A percentile compares a stretch with the other conserved stretches of the same genome.
These are phyloP conservation scores for Oenanthe sinensis DNA, from an alignment of 129 eudicot species.

Conservation along the genomic window DNA sequence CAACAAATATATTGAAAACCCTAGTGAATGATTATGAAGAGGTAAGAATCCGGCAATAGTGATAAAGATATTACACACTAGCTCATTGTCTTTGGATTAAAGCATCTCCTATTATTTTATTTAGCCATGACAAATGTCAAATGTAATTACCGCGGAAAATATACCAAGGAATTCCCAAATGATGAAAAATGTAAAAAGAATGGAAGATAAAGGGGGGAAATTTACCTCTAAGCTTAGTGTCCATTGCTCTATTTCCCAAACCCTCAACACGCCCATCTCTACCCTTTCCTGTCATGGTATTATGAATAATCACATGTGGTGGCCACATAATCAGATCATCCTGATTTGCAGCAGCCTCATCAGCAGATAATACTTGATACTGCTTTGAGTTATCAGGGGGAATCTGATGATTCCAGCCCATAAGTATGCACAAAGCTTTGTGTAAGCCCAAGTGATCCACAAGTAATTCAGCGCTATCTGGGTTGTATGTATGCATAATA, in stretches of 20 bases:
- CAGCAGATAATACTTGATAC: slow-evolving; percentile 70
- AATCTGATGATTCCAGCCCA: slow-evolving; percentile 80
- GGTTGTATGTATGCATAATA: slow-evolving; percentile 84
- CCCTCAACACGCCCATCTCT: slow-evolving; percentile 92
- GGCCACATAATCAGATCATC: slow-evolving; percentile 94
- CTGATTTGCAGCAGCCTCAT: slow-evolving; percentile 58
- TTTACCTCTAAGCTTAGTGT: slow-evolving; percentile 82
- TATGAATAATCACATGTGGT: slow-evolving; percentile 79
- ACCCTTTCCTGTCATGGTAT: slow-evolving; percentile 75
- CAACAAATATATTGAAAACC: neutral
- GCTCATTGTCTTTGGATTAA: neutral
- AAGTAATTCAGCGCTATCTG: slow-evolving; percentile 48
- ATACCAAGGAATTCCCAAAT: neutral
- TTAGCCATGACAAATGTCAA: neutral
- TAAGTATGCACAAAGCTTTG: slow-evolving; percentile 80
- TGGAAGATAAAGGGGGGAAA: slow-evolving; percentile 13
- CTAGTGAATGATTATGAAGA: neutral
- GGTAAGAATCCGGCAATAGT: neutral
- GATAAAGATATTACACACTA: neutral
- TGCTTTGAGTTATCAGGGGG: slow-evolving; percentile 78
- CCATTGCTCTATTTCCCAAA: slow-evolving; percentile 89
- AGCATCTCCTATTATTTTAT: neutral
- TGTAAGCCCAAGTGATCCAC: slow-evolving; percentile 89
- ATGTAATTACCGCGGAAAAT: neutral
- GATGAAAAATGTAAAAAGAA: slow-evolving; percentile 8